A percentile compares a stretch with the other conserved stretches of the same genome.
Conservation (phyloP, 2,329 filamentous ascomycete species). For the Huntiella bhutanensis region DNA sequence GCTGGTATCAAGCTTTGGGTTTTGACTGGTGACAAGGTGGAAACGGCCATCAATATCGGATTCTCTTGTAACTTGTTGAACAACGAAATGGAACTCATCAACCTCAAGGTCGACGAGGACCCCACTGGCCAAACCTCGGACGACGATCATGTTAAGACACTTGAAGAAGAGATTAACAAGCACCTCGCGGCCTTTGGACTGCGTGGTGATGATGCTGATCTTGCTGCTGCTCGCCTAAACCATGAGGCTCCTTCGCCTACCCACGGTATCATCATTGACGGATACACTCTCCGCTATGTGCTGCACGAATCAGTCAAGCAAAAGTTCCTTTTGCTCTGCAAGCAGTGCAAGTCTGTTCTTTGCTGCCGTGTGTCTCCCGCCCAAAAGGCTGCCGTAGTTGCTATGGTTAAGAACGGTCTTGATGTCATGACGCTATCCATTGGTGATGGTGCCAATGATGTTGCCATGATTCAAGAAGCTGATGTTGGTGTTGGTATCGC, state of each 20-base stretch:
- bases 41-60: conserved; percentile 98
- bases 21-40: conserved; percentile 92
- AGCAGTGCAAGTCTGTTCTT: conserved; percentile 88
- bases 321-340: conserved; percentile 87
- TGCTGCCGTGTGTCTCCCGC: conserved; percentile 95
- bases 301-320: conserved; percentile 68
- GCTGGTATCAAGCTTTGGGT: conserved; percentile 99
- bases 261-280: conserved; percentile 86
- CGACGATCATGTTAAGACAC: conserved; percentile 32
- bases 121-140: conserved; percentile 30
- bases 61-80: conserved; percentile 96
- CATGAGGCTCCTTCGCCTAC: conserved; percentile 76
- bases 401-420: conserved; percentile 83
- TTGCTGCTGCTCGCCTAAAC: conserved; percentile 57
- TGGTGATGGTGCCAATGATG: conserved; percentile 74
- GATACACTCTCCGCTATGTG: conserved; percentile 77
- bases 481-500: conserved; percentile 94
- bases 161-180: conserved; percentile 55
- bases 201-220: conserved; percentile 69
- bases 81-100: conserved; percentile 93
- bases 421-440: conserved; percentile 93
- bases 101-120: conserved; percentile 70
- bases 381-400: conserved; percentile 92
- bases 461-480: conserved; percentile 94
- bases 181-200: conserved; percentile 56